phyloP scores from a whole-genome alignment of 768 basidiomycete species.

The Leccinum subtestaceum region DNA sequence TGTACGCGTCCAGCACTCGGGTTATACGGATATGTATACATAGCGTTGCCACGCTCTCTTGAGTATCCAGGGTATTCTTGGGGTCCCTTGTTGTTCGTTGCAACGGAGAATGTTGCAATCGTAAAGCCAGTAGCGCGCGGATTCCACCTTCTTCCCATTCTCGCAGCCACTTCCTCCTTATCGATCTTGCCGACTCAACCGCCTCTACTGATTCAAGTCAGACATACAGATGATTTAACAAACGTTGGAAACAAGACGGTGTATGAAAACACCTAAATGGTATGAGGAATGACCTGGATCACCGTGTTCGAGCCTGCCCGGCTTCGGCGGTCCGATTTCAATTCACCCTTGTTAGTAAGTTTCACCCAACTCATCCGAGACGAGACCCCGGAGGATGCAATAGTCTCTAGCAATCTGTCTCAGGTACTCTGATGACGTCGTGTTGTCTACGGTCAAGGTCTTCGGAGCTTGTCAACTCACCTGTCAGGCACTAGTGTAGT shows the following conservation, averaged over 20 bases:
- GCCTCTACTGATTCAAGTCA: constrained; percentile 11
- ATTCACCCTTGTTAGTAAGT: constrained; percentile 49
- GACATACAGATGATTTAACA: not conserved
- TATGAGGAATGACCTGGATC: constrained; percentile 34
- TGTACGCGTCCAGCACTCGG: no score
- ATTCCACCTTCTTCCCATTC: constrained; percentile 18
- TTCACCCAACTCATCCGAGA: constrained; percentile 41
- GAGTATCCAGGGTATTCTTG: constrained; percentile 7
- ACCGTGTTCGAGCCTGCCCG: constrained; percentile 21
- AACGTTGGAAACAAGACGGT: constrained; percentile 19
- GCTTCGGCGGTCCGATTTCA: constrained; percentile 36
- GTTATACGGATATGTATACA: no score
- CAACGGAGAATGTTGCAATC: constrained; percentile 11
- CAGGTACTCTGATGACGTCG: not conserved
- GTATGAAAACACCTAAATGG: constrained; percentile 38
- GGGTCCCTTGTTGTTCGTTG: constrained; percentile 10
- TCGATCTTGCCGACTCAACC: constrained; percentile 14
- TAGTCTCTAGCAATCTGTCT: constrained; percentile 40
- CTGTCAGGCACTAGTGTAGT: constrained; percentile 34
- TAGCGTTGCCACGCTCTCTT: constrained; percentile 1
- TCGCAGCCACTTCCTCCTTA: constrained; percentile 10
- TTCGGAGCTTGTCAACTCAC: constrained; percentile 4
- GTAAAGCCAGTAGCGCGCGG: constrained; percentile 6
- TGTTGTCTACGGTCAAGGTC: not conserved
- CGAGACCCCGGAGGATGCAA: constrained; percentile 27